Evolutionary conservation across 23 red algal genomes (phyloP), one percentile per base, ranked within the genome.

Genomic region (Gracilaria vermiculophylla): DNA sequence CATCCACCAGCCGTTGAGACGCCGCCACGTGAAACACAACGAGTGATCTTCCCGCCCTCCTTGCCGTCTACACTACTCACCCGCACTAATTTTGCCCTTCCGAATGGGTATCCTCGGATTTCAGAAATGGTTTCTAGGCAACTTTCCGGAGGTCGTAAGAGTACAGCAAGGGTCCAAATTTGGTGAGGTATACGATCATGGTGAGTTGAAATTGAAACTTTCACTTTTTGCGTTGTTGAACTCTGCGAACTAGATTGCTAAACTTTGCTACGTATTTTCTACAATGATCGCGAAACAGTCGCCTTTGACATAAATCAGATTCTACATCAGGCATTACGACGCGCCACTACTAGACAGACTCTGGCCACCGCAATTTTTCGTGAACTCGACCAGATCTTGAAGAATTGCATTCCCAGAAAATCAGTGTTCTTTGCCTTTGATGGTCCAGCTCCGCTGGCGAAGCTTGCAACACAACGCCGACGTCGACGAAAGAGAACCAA

Each of bases 391-490:
- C 66, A 76, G 25, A 77, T 92, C 31, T 39, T 97, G 12, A 73
- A 67, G 37, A 75, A 58, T 40, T 86, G 76, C 76, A 49, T 75
- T 4, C 96, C 96, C 6, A 47, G 66, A 35, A 95, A 94, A 61
- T 91, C 93, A 58, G 66, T 98, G 9, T 95, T 95, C 69, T 67
- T 98, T 17, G 96, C 96, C 2, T 93, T 95, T 44, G 96, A 98
- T 48, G 96, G 96, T n/a, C 92, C 93, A 25, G 96, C 90, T 23
- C 96, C 96, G 3, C 15, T 92, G 39, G 96, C 96, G 54, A 98
- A 98, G 91, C 83, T 98, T 45, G 53, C 69, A 2, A 94, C 92
- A 5, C 96, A 98, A 55, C 86, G 91, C 23, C 53, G 75, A 45
- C 91, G 96, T 41, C 86, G 96, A 51, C 36, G 71, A 20, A 90